Conservation (phyloP, 352 stramenopile genomes). For the Globisporangium yorkense region DNA sequence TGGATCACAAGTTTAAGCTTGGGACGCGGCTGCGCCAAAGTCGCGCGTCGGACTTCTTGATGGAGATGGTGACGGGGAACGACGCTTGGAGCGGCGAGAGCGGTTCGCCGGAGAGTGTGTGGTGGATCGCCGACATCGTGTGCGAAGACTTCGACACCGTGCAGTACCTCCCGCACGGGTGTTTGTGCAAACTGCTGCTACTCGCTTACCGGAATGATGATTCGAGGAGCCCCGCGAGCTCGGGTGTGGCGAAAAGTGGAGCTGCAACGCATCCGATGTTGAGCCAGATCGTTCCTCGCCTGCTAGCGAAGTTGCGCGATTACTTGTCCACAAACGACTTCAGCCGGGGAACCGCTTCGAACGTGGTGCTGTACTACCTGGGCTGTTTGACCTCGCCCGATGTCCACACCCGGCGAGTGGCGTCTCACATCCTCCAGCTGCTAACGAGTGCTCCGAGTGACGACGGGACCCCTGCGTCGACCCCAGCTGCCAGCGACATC, state of each 20-base stretch:
- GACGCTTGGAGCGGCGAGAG: constrained; percentile 15
- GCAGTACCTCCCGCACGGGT: constrained; percentile 72
- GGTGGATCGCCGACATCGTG: constrained; percentile 87
- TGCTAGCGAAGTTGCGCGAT: constrained; percentile 53
- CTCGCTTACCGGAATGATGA: constrained; percentile 23
- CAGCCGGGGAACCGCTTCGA: constrained; percentile 25
- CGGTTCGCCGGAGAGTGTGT: constrained; percentile 33
- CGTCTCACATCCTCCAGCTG: constrained; percentile 58
- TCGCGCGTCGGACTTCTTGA: constrained; percentile 74
- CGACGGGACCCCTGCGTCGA: constrained; percentile 11
- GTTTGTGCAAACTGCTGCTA: constrained; percentile 73
- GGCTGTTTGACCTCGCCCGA: constrained; percentile 56
- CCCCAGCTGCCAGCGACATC: constrained; percentile 15
- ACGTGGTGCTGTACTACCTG: constrained; percentile 68
- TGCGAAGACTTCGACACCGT: constrained; percentile 80
- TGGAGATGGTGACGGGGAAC: constrained; percentile 76
- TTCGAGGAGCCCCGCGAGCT: neutral
- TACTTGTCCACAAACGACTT: constrained; percentile 36
- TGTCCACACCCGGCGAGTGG: constrained; percentile 41
- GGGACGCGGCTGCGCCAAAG: constrained; percentile 74
- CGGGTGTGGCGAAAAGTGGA: constrained; percentile 8
- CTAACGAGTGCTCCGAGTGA: constrained; percentile 31
- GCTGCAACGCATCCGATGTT: constrained; percentile 28
- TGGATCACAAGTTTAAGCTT: constrained; percentile 74
- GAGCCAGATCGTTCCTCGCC: constrained; percentile 40